Evolutionary conservation across 768 basidiomycete genomes (phyloP).

Genomic region (Rickenella mellea): DNA sequence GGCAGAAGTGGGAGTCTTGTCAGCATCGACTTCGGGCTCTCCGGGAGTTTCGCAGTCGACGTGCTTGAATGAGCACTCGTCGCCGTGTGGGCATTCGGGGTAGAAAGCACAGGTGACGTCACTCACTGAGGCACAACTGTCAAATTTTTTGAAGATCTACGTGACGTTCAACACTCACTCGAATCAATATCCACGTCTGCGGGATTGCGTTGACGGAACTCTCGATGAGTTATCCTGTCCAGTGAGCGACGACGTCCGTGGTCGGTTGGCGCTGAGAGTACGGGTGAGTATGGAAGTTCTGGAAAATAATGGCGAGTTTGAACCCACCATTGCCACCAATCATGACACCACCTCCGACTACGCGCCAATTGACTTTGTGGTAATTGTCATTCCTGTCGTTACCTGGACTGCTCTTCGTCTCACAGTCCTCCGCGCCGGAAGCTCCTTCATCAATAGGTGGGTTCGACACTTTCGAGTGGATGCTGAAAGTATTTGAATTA

Average conservation of each 20-base stretch:
- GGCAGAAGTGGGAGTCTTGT: too few relatives aligned
- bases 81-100: not conserved
- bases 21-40: too few relatives aligned
- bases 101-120: not conserved
- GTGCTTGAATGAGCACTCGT: not conserved
- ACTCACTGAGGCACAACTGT: not conserved
- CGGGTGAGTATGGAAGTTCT: not conserved
- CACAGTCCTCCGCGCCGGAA: not conserved
- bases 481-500: not conserved
- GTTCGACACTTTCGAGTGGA: not conserved
- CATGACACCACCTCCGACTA: slow-evolving; percentile 71
- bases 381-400: slow-evolving; percentile 20
- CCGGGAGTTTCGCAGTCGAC: too few relatives aligned
- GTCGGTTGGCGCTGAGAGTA: not conserved
- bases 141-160: not conserved
- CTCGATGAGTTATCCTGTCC: not conserved
- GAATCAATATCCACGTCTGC: not conserved
- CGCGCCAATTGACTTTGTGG: slow-evolving; percentile 65
- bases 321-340: slow-evolving; percentile 25
- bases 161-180: not conserved
- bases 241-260: not conserved
- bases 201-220: not conserved
- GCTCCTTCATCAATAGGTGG: not conserved
- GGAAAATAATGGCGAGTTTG: not conserved
- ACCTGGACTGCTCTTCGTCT: not conserved